A percentile compares a stretch with the other conserved stretches of the same genome.
phyloP scores from a whole-genome alignment of 139 green algal genomes.

The Deuterostichococcus epilithicus region DNA sequence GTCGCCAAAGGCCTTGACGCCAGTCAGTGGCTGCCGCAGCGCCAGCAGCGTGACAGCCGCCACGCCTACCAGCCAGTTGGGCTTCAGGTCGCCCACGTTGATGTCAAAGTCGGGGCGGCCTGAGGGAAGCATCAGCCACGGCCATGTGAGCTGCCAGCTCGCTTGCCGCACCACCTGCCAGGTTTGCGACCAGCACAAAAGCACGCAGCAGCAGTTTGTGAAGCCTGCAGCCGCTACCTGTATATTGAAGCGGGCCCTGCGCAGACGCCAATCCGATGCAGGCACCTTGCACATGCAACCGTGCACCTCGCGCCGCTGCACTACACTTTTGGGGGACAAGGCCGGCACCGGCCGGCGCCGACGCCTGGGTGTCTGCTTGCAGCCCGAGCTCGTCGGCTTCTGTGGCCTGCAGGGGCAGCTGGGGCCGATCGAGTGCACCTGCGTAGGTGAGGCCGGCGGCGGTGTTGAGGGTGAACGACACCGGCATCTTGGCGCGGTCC shows the following conservation, averaged over 20 bases:
- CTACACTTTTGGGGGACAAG: neutral
- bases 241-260: neutral
- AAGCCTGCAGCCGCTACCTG: neutral
- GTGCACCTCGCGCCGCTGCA: neutral
- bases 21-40: constrained; percentile 11
- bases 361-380: neutral
- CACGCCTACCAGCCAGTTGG: neutral
- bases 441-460: constrained; percentile 4
- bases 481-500: neutral
- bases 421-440: neutral
- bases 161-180: neutral
- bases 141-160: neutral
- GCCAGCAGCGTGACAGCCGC: constrained; percentile 5
- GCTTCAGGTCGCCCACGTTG: constrained; percentile 14
- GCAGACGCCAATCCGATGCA: neutral
- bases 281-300: neutral
- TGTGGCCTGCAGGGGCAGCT: neutral
- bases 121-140: neutral
- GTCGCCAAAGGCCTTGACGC: constrained; percentile 8
- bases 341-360: neutral
- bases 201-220: neutral
- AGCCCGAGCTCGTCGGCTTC: neutral
- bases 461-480: constrained; percentile 1
- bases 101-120: constrained; percentile 10
- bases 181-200: neutral